Evolutionary conservation across 2,329 filamentous ascomycete species (phyloP), one percentile per base, ranked within the genome.

Genomic region (Scytalidium lignicola): DNA sequence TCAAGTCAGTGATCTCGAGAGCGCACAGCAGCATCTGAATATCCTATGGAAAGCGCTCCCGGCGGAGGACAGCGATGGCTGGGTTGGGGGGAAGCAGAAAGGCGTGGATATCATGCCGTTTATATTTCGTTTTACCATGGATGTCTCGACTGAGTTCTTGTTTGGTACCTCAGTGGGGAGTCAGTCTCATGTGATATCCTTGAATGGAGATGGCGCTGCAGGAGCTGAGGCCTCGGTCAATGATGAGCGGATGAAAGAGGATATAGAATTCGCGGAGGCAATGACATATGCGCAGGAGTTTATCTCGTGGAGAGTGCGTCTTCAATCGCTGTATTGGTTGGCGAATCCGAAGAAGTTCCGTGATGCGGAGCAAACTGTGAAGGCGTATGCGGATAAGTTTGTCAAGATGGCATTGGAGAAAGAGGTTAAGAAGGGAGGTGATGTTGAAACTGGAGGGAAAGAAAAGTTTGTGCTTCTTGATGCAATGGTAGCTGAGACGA

Each of bases 61-160:
- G 2, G 46, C 56, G 17, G 51, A 54, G 3, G 52, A 51, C 22
- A 39, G 19, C 1, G 10, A 29, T 1, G 55, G 55, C 0, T 60
- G 58, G 58, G 48, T 57, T 76, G 32, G 32, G 4, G 32, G 32
- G 15, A 37, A 17, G 5, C 6, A 26, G 6, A 51, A 65, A 63
- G 7, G 43, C 3, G 70, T 86, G 8, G 74, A 83, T 53, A 60
- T 82, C 4, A 71, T 76, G 46, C 71, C 73, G 1, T 65, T 85
- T 10, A 78, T 88, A 55, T 81, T 80, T 60, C 69, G 71, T 43
- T 65, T 82, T 22, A 82, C 79, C 0, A 67, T 83, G 29, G 78
- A 83, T 53, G 74, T 73, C 0, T 73, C 77, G 0, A 83, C 77
- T 0, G 76, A 78, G 40, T 78, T 83, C 54, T 64, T 84, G 1